Conservation (phyloP, 495 filamentous ascomycete species). For the Penicillium dipodomyicola region DNA sequence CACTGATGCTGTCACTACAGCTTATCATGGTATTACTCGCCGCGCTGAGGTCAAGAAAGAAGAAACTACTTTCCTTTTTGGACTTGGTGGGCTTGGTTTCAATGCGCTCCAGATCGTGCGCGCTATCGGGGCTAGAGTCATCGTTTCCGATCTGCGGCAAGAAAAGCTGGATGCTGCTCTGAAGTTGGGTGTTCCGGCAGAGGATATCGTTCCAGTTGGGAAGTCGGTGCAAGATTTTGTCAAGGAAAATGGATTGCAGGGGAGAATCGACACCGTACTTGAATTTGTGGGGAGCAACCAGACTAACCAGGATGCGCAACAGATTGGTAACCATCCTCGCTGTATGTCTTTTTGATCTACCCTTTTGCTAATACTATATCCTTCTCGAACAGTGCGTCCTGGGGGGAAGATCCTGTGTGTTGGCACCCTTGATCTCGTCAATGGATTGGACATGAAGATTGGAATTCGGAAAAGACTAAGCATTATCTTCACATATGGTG, state of each 20-base stretch:
- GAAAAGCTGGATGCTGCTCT: conserved; percentile 22
- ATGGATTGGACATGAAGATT: conserved; percentile 27
- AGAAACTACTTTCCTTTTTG: conserved; percentile 25
- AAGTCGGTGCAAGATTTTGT: conserved; percentile 17
- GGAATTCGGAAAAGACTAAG: conserved; percentile 27
- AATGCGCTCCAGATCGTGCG: conserved; percentile 25
- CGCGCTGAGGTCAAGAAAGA: conserved; percentile 22
- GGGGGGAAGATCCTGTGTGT: conserved; percentile 26
- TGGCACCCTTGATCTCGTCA: conserved; percentile 18
- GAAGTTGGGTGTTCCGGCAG: conserved; percentile 14
- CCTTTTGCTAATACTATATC: background rate
- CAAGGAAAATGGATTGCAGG: conserved; percentile 9
- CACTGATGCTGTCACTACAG: conserved; percentile 26
- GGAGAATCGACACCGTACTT: conserved; percentile 23
- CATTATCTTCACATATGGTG: conserved; percentile 28
- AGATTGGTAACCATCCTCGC: conserved; percentile 12
- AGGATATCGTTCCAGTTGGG: conserved; percentile 21
- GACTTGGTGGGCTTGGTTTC: conserved; percentile 24
- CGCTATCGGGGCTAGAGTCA: conserved; percentile 20
- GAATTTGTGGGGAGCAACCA: conserved; percentile 25
- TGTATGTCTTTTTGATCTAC: background rate
- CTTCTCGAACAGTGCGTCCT: conserved; percentile 9
- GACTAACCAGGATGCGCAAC: conserved; percentile 22
- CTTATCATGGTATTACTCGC: conserved; percentile 25
- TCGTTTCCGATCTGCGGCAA: conserved; percentile 20